Evolutionary conservation across 441 rosid species (phyloP).

Genomic region (Hura crepitans): DNA sequence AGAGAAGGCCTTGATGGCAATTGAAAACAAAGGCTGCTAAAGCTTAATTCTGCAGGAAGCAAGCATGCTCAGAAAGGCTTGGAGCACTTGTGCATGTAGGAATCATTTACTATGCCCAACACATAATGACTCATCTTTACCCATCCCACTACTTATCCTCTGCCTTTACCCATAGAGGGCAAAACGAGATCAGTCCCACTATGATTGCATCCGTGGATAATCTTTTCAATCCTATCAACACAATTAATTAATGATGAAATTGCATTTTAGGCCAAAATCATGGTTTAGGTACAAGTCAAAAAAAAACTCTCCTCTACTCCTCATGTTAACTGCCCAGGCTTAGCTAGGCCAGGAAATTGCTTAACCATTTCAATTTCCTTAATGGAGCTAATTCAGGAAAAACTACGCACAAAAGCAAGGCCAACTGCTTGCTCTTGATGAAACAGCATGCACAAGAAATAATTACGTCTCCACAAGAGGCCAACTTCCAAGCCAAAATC

Average conservation of each 20-base stretch:
- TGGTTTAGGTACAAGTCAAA: no score
- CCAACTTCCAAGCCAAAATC: neutral
- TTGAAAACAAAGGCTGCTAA: neutral
- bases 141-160: neutral
- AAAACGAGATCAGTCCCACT: neutral
- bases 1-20: slow-evolving; percentile 6
- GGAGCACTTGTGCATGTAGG: neutral
- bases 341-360: neutral
- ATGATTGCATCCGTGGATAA: no score
- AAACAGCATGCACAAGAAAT: neutral
- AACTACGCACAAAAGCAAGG: neutral
- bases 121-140: neutral
- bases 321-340: neutral
- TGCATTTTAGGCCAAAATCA: no score
- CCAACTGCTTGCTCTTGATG: neutral
- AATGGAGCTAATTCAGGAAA: neutral
- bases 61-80: slow-evolving; percentile 10
- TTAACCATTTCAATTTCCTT: neutral
- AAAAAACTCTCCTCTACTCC: no score
- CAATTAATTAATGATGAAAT: no score
- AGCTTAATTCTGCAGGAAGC: slow-evolving; percentile 16
- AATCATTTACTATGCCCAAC: neutral
- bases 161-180: neutral
- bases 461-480: neutral
- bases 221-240: no score